Base-by-base conservation (phyloP, 768 basidiomycete species). In the Boletus subparvulus region DNA sequence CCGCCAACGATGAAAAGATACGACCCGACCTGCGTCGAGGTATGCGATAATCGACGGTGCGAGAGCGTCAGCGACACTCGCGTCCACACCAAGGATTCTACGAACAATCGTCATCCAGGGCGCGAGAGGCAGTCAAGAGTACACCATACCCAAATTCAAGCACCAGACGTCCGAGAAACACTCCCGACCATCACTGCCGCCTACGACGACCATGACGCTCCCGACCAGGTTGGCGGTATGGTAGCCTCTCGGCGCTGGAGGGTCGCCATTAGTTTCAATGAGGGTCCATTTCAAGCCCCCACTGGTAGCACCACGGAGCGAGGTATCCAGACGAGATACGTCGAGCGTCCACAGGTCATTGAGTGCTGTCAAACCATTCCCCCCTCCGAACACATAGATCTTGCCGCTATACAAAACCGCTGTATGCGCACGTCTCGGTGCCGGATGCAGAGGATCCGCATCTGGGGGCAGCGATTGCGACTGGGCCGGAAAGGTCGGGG, bases 341-440 rank as follows among this genome's bases (percentile, higher is more conserved):
- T 96, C 92, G 24, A 96, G 75, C 16, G 87, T 84, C 93, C 94
- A 96, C 19, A 95, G 75, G 69, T 97, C 94, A 62, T 92, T 91
- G 53, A 97, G 77, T 0, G 95, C 94, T n/a, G 82, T 83, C 75
- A 88, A 77, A 0, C 95, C 95, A 56, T 93, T 95, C 3, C 95
- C 94, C n/a, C 95, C 94, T 9, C 94, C 95, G 64, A 96, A 97
- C 4, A 97, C 73, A 77, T 90, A 92, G 0, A 98, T 80, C 66
- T 83, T 87, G 55, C 80, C 78, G 30, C 77, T 75, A 65, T 92
- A 86, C 21, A 85, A 73, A 14, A 94, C 88, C 1, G 92, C 84
- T 0, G 92, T 91, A 70, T 98, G 95, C 2, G 95, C 94, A 28
- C 95, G 85, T 10, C 95, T 84, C 3, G 88, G 85, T 3, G 83